Conservation (phyloP, 768 basidiomycete species). For the Leccinum arenicola region DNA sequence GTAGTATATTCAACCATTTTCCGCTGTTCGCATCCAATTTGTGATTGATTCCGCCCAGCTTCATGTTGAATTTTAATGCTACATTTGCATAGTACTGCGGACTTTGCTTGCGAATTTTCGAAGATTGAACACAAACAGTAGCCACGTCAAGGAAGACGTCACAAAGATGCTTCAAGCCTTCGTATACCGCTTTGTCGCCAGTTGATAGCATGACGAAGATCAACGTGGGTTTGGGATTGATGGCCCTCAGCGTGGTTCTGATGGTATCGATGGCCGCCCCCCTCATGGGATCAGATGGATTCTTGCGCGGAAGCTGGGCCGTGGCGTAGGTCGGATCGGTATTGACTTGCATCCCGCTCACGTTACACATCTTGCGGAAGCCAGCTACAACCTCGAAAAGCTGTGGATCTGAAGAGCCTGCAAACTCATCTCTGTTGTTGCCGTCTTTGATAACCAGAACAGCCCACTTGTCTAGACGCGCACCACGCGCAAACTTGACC, state of each 20-base stretch:
- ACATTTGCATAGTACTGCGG: conserved; percentile 55
- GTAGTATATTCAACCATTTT: conserved; percentile 36
- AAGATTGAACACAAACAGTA: conserved; percentile 72
- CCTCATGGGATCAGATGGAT: conserved; percentile 54
- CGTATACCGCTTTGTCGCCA: conserved; percentile 47
- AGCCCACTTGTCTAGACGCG: conserved; percentile 57
- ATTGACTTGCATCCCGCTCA: conserved; percentile 58
- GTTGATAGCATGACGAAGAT: conserved; percentile 48
- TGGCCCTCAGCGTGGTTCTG: conserved; percentile 34
- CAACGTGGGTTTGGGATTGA: conserved; percentile 40
- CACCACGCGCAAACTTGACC: conserved; percentile 60
- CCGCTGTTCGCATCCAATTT: conserved; percentile 38
- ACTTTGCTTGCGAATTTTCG: conserved; percentile 66
- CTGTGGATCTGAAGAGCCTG: conserved; percentile 49
- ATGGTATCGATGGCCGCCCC: conserved; percentile 47
- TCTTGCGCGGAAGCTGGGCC: conserved; percentile 50
- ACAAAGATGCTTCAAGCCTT: conserved; percentile 50
- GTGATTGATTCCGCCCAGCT: conserved; percentile 54
- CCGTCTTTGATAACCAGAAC: conserved; percentile 68
- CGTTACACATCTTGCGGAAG: conserved; percentile 61
- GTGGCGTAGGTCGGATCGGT: conserved; percentile 28
- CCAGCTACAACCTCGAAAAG: conserved; percentile 45
- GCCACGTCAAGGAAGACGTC: conserved; percentile 48
- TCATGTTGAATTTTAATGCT: conserved; percentile 54
- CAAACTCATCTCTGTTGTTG: conserved; percentile 54